Evolutionary conservation across 805 yeast species (phyloP), one percentile per base, ranked within the genome.

Genomic region (Saccharomyces mikatae): DNA sequence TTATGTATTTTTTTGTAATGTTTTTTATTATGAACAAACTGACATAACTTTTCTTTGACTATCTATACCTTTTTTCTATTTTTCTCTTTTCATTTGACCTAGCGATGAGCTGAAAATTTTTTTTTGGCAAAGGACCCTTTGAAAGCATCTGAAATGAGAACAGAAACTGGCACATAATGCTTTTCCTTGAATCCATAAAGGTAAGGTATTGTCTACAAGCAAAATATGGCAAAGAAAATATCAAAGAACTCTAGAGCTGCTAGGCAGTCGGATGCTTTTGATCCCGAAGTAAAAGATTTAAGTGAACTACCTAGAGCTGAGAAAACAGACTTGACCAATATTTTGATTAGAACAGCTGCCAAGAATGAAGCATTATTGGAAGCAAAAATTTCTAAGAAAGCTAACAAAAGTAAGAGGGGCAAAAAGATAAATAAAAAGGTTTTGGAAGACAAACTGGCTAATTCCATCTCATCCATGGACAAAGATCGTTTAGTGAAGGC

Each of bases 201-300:
- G 17, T 14, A 46, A 26, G 21, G 14, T 22, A 46, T n/a, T 9
- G 36, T 26, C 26, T 17, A 13, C n/a, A 49, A 27, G 21, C 10
- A 46, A 11, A 47, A 17, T 11, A 64, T 63, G 67, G 64, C 61
- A 6, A 63, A 56, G 52, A 63, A 60, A 73, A 78, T 83, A 28
- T 83, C 89, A 21, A 84, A 84, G 60, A 82, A 79, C 57, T 83
- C 90, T 47, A 78, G 94, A 72, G 89, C 90, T 2, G 91, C 94
- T 1, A 81, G 91, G 71, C 76, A 89, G 66, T 86, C 84, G 6
- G 80, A 76, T 56, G 68, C 72, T 13, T 71, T 65, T 3, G 76
- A 72, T 21, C 74, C 78, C 1, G 80, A 77, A 61, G 78, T 78
- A 9, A 79, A 76, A 58, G 75, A 77, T 6, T 71, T 86, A 32